A percentile compares a stretch with the other conserved stretches of the same genome.
Conservation (phyloP, 1,139 yeast species). For the Saccharomyces uvarum region DNA sequence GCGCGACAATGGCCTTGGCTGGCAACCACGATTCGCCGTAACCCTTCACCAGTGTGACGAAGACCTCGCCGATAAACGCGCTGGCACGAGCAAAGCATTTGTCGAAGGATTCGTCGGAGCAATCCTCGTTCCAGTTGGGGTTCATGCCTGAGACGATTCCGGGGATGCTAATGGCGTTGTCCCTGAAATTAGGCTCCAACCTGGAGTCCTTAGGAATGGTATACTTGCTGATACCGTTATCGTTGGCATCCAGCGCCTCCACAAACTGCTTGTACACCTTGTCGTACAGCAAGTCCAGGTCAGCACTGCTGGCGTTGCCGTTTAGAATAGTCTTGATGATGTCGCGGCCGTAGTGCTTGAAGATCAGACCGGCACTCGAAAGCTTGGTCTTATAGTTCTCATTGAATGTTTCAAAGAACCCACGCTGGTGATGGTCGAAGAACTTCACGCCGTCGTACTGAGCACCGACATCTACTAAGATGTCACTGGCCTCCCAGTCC, state of each 20-base stretch:
- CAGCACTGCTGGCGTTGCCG: slow-evolving; percentile 32
- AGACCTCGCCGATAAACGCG: slow-evolving; percentile 73
- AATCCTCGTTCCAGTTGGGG: slow-evolving; percentile 71
- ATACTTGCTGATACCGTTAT: slow-evolving; percentile 80
- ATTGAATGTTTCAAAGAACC: slow-evolving; percentile 58
- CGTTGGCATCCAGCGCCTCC: slow-evolving; percentile 92
- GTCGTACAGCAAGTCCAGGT: slow-evolving; percentile 57
- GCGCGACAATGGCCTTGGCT: slow-evolving; percentile 67
- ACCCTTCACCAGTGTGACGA: slow-evolving; percentile 56
- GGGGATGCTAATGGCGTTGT: slow-evolving; percentile 64
- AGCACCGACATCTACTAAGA: slow-evolving; percentile 92
- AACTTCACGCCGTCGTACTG: slow-evolving; percentile 78
- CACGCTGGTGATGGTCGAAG: slow-evolving; percentile 95
- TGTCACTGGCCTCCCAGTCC: slow-evolving; percentile 80
- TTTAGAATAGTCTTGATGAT: slow-evolving; percentile 45
- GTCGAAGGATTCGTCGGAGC: slow-evolving; percentile 62
- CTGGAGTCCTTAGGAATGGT: slow-evolving; percentile 38
- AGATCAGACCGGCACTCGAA: slow-evolving; percentile 91
- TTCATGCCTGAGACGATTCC: slow-evolving; percentile 68
- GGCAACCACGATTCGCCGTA: slow-evolving; percentile 92
- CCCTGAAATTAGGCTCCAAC: slow-evolving; percentile 43
- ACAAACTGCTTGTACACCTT: slow-evolving; percentile 78
- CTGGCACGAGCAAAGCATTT: slow-evolving; percentile 63
- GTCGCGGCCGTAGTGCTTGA: slow-evolving; percentile 85
- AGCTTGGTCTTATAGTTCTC: slow-evolving; percentile 61